Evolutionary conservation across 805 yeast genomes (phyloP), one percentile per base, ranked within the genome.

Genomic region (Saccharomycopsis amapae): DNA sequence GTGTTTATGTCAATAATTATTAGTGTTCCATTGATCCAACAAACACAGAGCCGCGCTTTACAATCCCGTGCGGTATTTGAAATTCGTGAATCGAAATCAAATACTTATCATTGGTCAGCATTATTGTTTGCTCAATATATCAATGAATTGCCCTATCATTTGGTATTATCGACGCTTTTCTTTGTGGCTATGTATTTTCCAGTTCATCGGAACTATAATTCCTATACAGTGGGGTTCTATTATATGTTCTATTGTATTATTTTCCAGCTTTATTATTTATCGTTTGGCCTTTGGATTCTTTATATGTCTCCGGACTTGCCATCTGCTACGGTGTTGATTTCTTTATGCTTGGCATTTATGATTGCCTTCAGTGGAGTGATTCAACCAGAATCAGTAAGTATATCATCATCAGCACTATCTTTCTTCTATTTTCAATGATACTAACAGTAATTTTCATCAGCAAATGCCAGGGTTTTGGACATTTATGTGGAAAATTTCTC

Each of bases 391-490:
- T 51, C 57, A 24, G 61, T 62, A n/a, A n/a, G n/a, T n/a, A n/a
- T n/a, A n/a, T n/a, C n/a, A n/a, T n/a, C n/a, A n/a, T n/a, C n/a
- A 26, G n/a, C n/a, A n/a, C n/a, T n/a, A n/a, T n/a, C n/a, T n/a
- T n/a, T n/a, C n/a, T n/a, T n/a, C n/a, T n/a, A n/a, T n/a, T n/a
- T n/a, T n/a, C n/a, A n/a, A n/a, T n/a, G n/a, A n/a, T n/a, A n/a
- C n/a, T n/a, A n/a, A n/a, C n/a, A n/a, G n/a, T n/a, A n/a, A n/a
- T n/a, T n/a, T n/a, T n/a, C n/a, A n/a, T n/a, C 34, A 20, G 19
- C 44, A 43, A 22, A 73, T 84, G 79, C 93, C 94, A 12, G 79
- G 85, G 1, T 85, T 85, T 67, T 85, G 94, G 94, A 77, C 75
- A 39, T 85, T 82, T 61, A 82, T 85, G 88, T 80, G 84, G 75